Evolutionary conservation across 805 yeast genomes (phyloP).

Genomic region (Saturnispora quitensis): DNA sequence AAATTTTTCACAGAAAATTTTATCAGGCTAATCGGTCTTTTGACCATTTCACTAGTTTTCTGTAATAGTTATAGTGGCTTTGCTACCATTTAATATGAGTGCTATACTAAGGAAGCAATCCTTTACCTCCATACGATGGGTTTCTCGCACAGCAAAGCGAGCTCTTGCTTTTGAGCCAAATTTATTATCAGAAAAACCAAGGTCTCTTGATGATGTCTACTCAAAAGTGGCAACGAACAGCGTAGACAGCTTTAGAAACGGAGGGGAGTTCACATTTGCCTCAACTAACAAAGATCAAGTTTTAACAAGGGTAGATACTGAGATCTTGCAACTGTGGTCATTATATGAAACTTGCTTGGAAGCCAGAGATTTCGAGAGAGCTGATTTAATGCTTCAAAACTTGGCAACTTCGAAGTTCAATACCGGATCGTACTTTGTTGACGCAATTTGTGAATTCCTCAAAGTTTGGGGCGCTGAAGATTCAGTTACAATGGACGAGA

Average conservation of each 20-base stretch:
- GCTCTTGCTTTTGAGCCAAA: conserved; percentile 12
- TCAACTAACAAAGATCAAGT: conserved; percentile 23
- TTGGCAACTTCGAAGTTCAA: conserved; percentile 29
- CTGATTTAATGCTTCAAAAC: conserved; percentile 56
- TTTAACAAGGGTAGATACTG: conserved; percentile 20
- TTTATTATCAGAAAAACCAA: conserved; percentile 8
- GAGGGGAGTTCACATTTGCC: conserved; percentile 10
- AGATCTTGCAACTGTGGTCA: conserved; percentile 40
- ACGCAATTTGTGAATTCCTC: conserved; percentile 62
- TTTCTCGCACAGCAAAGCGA: conserved; percentile 6
- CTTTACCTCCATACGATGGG: neutral
- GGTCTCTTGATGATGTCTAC: conserved; percentile 17
- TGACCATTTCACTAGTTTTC: neutral
- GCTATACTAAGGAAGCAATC: conserved; percentile 2
- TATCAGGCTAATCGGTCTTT: conserved; percentile 1
- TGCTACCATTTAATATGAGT: conserved; percentile 4
- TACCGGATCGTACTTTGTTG: conserved; percentile 38
- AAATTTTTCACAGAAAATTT: conserved; percentile 1
- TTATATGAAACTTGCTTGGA: conserved; percentile 70
- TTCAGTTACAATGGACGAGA: conserved; percentile 15
- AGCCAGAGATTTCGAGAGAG: conserved; percentile 57
- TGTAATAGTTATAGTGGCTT: conserved; percentile 1
- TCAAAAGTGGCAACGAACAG: conserved; percentile 5
- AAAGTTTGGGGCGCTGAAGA: conserved; percentile 26
- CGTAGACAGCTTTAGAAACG: neutral